Evolutionary conservation across 108 stramenopile species (phyloP).

Genomic region (Ochromonas danica): DNA sequence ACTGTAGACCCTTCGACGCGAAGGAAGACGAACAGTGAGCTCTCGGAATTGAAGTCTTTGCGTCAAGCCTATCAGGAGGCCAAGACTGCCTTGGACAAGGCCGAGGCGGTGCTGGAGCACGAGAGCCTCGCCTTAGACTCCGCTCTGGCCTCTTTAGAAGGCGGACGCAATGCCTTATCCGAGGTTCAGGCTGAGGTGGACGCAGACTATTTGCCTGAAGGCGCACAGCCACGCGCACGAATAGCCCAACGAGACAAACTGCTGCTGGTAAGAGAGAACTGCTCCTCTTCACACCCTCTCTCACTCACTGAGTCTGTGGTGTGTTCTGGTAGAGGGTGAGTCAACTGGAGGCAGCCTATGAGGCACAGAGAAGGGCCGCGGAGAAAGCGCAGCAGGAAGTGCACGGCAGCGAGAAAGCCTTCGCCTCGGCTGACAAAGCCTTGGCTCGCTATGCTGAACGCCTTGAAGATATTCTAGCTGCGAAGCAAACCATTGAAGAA

Average conservation of each 20-base stretch:
- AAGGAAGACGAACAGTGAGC: not conserved
- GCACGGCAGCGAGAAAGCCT: not conserved
- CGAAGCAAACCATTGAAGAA: not conserved
- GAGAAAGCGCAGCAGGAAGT: not conserved
- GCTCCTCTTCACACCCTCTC: too few relatives aligned
- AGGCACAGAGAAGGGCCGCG: not conserved
- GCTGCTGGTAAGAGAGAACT: not conserved
- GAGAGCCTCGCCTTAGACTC: not conserved
- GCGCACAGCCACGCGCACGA: slow-evolving; percentile 20
- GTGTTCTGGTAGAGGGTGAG: not conserved
- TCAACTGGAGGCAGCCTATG: slow-evolving; percentile 9
- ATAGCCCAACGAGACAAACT: not conserved
- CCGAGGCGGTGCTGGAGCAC: not conserved
- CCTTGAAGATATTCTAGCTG: not conserved
- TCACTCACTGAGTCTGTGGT: not conserved
- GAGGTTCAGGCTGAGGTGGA: slow-evolving; percentile 21
- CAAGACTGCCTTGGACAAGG: not conserved
- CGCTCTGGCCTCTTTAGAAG: not conserved
- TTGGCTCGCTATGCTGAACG: not conserved
- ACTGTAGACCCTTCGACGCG: not conserved
- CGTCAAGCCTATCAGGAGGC: not conserved
- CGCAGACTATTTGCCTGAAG: slow-evolving; percentile 23
- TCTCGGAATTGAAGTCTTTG: not conserved
- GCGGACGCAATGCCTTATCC: not conserved
- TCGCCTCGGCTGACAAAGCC: not conserved